Evolutionary conservation across 768 basidiomycete genomes (phyloP).

Genomic region (Agaricus blazei): DNA sequence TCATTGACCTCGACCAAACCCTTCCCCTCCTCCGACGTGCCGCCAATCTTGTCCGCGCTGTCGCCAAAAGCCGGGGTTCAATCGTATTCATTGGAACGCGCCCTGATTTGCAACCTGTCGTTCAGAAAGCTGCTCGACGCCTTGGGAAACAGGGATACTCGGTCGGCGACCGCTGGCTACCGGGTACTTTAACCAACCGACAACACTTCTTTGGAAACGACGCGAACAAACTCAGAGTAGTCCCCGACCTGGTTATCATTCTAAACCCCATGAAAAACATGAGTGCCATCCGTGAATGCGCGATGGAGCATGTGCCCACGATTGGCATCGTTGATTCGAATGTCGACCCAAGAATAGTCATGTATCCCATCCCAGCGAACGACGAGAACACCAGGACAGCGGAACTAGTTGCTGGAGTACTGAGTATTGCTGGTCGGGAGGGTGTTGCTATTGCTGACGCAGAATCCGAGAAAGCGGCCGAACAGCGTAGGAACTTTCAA

Average conservation of each 20-base stretch:
- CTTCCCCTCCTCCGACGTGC: constrained; percentile 89
- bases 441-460: constrained; percentile 46
- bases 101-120: constrained; percentile 67
- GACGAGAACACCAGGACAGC: constrained; percentile 90
- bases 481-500: constrained; percentile 20
- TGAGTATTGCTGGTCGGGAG: constrained; percentile 83
- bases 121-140: constrained; percentile 75
- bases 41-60: constrained; percentile 77
- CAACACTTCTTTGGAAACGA: constrained; percentile 64
- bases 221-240: constrained; percentile 46
- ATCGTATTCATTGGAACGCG: constrained; percentile 90
- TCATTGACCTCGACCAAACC: constrained; percentile 95
- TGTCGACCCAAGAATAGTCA: constrained; percentile 91
- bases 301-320: constrained; percentile 85
- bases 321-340: constrained; percentile 94
- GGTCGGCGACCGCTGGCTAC: constrained; percentile 86
- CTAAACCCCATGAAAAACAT: constrained; percentile 86
- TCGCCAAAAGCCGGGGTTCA: constrained; percentile 77
- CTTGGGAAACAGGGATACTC: constrained; percentile 79
- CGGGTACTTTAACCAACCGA: constrained; percentile 92
- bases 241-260: constrained; percentile 87
- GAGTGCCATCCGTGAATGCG: constrained; percentile 88
- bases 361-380: constrained; percentile 98
- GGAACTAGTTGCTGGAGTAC: constrained; percentile 83
- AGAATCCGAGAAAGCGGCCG: constrained; percentile 23